Percentiles rank a stretch among this genome's conserved stretches.
Conservation (phyloP, 352 stramenopile species). For the Phytopythium sindhum region DNA sequence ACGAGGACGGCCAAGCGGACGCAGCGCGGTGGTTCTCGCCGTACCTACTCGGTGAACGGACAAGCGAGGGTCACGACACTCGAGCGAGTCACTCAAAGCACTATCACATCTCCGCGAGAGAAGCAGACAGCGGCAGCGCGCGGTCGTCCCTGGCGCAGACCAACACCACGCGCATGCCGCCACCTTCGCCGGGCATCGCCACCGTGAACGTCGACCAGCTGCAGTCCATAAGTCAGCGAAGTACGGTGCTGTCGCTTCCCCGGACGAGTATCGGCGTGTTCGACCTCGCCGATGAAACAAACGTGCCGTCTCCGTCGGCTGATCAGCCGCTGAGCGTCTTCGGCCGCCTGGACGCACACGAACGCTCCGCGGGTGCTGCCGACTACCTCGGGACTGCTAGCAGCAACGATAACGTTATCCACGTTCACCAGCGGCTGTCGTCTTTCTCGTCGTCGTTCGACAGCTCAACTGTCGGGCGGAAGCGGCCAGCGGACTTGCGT, state of each 20-base stretch:
- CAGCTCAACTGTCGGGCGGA: not conserved
- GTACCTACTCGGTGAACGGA: not conserved
- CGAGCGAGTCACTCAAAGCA: not conserved
- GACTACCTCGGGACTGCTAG: not conserved
- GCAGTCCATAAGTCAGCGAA: conserved; percentile 1
- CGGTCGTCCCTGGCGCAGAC: not conserved
- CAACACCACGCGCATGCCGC: not conserved
- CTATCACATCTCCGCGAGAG: no score
- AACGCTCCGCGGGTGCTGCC: not conserved
- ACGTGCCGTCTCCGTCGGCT: not conserved
- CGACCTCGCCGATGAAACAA: not conserved
- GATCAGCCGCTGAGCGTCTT: not conserved
- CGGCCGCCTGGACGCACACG: not conserved
- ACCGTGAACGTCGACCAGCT: not conserved
- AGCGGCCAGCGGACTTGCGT: not conserved
- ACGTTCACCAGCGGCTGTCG: not conserved
- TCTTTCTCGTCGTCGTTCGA: conserved; percentile 5
- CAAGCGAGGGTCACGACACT: not conserved
- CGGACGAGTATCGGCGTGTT: not conserved
- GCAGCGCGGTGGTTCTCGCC: not conserved
- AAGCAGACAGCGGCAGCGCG: not conserved
- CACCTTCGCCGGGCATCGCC: not conserved
- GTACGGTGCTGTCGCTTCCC: not conserved
- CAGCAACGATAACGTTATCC: not conserved
- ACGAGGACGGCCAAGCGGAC: not conserved